Evolutionary conservation across 495 filamentous ascomycete species (phyloP).

Genomic region (Astrocystis sublimbata): DNA sequence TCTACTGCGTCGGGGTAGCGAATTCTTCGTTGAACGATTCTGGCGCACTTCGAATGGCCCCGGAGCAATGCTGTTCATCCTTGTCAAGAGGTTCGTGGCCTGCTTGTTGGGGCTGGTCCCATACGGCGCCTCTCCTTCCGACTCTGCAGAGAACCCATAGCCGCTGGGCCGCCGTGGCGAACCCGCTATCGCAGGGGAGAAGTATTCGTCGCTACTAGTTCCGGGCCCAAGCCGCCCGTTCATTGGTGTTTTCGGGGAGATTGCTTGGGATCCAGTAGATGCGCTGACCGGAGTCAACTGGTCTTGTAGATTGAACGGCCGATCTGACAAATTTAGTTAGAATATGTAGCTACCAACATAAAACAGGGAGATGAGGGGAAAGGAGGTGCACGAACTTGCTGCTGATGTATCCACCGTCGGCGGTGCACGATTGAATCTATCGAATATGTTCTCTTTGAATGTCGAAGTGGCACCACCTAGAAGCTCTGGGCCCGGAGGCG

Average conservation of each 20-base stretch:
- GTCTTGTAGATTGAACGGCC: conserved; percentile 57
- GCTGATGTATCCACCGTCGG: conserved; percentile 58
- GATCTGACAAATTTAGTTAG: conserved; percentile 54
- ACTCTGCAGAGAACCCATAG: conserved; percentile 44
- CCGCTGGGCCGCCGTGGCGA: conserved; percentile 41
- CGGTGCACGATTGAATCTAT: conserved; percentile 40
- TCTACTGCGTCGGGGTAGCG: conserved; percentile 27
- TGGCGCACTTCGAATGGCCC: conserved; percentile 61
- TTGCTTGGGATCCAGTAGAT: conserved; percentile 55
- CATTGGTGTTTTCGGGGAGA: conserved; percentile 56
- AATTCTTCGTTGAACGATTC: conserved; percentile 23
- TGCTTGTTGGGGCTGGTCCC: conserved; percentile 44
- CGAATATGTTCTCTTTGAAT: conserved; percentile 35
- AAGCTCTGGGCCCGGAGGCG: conserved; percentile 45
- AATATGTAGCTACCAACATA: conserved; percentile 9
- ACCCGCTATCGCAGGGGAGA: conserved; percentile 36
- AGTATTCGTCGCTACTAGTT: conserved; percentile 38
- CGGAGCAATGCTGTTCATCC: conserved; percentile 66
- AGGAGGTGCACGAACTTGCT: conserved; percentile 56
- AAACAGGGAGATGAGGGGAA: too few species aligned
- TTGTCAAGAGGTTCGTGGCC: conserved; percentile 53
- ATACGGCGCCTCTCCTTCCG: conserved; percentile 43
- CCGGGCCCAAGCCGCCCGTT: conserved; percentile 39
- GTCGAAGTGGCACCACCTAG: conserved; percentile 30
- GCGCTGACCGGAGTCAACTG: conserved; percentile 63